Evolutionary conservation across 768 basidiomycete species (phyloP).

Genomic region (Daedaleopsis nitida): DNA sequence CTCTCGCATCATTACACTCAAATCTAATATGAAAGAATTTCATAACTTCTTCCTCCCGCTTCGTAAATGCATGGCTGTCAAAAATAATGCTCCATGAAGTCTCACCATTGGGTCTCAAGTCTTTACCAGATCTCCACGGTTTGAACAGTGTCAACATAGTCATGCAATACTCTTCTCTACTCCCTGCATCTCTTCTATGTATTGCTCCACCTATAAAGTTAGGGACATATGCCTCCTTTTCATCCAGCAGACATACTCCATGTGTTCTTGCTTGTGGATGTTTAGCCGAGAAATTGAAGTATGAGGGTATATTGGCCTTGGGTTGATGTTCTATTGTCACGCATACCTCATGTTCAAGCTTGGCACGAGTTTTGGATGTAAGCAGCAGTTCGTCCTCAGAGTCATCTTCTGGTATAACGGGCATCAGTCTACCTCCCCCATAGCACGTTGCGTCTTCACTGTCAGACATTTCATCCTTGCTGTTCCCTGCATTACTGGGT

Average conservation of each 20-base stretch:
- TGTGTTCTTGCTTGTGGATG: background rate
- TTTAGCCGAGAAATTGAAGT: background rate
- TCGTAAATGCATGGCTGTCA: background rate
- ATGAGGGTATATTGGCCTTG: background rate
- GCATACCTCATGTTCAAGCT: background rate
- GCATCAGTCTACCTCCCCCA: background rate
- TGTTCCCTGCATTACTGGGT: no score
- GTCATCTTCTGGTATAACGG: background rate
- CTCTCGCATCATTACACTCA: slow-evolving; percentile 14
- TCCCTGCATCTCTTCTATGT: slow-evolving; percentile 25
- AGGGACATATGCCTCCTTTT: slow-evolving; percentile 18
- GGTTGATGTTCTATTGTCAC: background rate
- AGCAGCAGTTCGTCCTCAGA: background rate
- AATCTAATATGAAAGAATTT: slow-evolving; percentile 7
- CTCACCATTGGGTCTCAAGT: slow-evolving; percentile 27
- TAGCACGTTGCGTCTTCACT: background rate
- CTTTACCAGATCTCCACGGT: slow-evolving; percentile 33
- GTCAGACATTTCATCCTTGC: background rate
- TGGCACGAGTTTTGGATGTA: background rate
- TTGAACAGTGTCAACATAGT: slow-evolving; percentile 38
- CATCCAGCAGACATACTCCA: background rate
- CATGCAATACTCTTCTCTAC: slow-evolving; percentile 35
- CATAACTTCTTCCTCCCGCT: slow-evolving; percentile 1
- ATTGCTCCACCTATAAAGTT: slow-evolving; percentile 35
- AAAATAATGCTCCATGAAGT: slow-evolving; percentile 6